A percentile compares a stretch with the other conserved stretches of the same genome.
These are phyloP conservation scores for Penstemon barbatus DNA, from an alignment of 257 asterid genomes.

Conservation along the genomic window DNA sequence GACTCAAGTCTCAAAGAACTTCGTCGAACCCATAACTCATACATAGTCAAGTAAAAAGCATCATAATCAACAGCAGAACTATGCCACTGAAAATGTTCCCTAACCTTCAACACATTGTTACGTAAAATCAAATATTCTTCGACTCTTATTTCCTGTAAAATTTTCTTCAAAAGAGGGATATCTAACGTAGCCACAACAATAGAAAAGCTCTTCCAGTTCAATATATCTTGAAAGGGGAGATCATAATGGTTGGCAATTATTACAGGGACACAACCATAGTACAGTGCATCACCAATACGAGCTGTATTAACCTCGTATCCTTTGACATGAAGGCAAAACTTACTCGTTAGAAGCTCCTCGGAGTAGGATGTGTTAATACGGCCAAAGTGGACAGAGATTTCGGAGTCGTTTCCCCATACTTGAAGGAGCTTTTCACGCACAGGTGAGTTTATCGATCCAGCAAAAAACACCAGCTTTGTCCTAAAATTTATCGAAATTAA, in stretches of 20 bases:
- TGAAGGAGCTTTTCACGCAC: constrained; percentile 83
- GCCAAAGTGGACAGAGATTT: constrained; percentile 57
- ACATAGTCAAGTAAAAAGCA: constrained; percentile 85
- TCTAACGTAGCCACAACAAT: constrained; percentile 70
- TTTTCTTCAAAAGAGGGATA: constrained; percentile 72
- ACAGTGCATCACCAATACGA: constrained; percentile 77
- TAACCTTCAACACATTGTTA: constrained; percentile 55
- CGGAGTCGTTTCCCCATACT: constrained; percentile 70
- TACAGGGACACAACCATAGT: constrained; percentile 83
- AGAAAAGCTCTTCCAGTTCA: constrained; percentile 76
- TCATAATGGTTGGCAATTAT: constrained; percentile 88
- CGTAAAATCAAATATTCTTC: constrained; percentile 46
- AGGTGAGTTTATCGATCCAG: constrained; percentile 80
- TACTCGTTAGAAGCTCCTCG: constrained; percentile 64
- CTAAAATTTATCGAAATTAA: constrained; percentile 39
- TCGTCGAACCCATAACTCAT: constrained; percentile 78
- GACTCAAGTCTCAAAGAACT: constrained; percentile 41
- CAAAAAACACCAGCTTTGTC: constrained; percentile 69
- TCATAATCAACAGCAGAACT: constrained; percentile 63
- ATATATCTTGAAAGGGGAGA: constrained; percentile 79
- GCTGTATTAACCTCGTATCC: constrained; percentile 96
- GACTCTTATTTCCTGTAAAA: constrained; percentile 42
- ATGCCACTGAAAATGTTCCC: constrained; percentile 88
- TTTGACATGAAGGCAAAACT: constrained; percentile 89
- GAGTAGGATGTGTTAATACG: constrained; percentile 59